Evolutionary conservation across 1,284 basidiomycete species (phyloP).

Genomic region (Flammula alnicola): DNA sequence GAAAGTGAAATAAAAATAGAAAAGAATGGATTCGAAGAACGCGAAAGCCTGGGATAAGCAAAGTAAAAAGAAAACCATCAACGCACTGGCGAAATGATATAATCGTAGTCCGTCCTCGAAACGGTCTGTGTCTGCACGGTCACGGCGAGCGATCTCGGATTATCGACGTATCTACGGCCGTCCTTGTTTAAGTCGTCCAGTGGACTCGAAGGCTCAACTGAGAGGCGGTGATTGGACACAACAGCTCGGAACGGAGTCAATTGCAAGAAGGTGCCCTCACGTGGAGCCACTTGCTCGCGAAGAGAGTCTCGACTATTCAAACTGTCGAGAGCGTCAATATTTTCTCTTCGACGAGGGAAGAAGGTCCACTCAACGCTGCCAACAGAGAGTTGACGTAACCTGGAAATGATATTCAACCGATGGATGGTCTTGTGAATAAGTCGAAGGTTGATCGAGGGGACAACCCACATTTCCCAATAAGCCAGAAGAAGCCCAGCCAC

Average conservation of each 20-base stretch:
- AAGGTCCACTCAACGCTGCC: constrained; percentile 39
- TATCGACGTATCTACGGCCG: constrained; percentile 10
- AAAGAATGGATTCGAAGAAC: no score
- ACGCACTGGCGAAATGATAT: constrained; percentile 3
- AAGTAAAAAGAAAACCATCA: background rate
- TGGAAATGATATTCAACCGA: constrained; percentile 18
- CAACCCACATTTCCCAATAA: constrained; percentile 45
- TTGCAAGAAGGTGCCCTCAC: constrained; percentile 39
- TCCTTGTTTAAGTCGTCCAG: constrained; percentile 15
- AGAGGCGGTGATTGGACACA: constrained; percentile 18
- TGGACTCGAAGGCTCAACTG: constrained; percentile 16
- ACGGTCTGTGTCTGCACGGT: constrained; percentile 39
- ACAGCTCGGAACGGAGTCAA: constrained; percentile 34
- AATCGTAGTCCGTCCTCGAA: constrained; percentile 10
- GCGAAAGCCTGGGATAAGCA: no score
- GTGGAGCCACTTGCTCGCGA: constrained; percentile 37
- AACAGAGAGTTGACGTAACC: constrained; percentile 49
- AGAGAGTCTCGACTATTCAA: constrained; percentile 46
- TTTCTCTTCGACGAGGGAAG: constrained; percentile 1
- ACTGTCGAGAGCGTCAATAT: constrained; percentile 25
- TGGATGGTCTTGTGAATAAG: background rate
- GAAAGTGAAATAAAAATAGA: no score
- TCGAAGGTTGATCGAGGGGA: constrained; percentile 4
- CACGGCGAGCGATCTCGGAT: constrained; percentile 28
- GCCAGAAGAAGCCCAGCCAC: constrained; percentile 48